phyloP scores from a whole-genome alignment of 1,284 basidiomycete species.

The Anthracocystis walkeri region DNA sequence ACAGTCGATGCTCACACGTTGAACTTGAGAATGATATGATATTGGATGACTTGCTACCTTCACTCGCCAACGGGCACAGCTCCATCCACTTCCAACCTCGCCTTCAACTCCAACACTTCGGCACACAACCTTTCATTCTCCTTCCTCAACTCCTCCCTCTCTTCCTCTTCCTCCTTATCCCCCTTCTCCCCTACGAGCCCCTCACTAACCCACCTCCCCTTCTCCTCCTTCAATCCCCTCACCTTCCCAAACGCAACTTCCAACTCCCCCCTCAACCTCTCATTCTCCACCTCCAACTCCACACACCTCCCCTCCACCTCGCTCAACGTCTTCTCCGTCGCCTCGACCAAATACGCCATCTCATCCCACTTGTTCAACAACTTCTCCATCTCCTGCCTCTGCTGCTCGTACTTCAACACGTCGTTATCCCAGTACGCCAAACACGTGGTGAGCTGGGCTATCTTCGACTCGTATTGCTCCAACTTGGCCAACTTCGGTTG shows the following conservation, averaged over 20 bases:
- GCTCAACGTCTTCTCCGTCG: slow-evolving; percentile 44
- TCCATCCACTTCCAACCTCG: slow-evolving; percentile 12
- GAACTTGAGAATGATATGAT: too few species aligned
- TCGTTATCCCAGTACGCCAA: slow-evolving; percentile 63
- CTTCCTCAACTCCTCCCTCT: slow-evolving; percentile 21
- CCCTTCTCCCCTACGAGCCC: neutral
- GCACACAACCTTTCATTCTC: slow-evolving; percentile 13
- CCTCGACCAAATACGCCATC: slow-evolving; percentile 59
- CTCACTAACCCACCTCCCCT: slow-evolving; percentile 13
- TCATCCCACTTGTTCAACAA: slow-evolving; percentile 57
- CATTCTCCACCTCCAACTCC: slow-evolving; percentile 36
- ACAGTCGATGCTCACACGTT: too few species aligned
- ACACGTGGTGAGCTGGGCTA: slow-evolving; percentile 47
- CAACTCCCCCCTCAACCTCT: slow-evolving; percentile 30
- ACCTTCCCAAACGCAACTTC: slow-evolving; percentile 3
- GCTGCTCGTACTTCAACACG: slow-evolving; percentile 57
- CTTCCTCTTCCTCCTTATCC: neutral
- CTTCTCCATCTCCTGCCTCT: slow-evolving; percentile 62
- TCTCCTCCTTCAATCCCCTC: slow-evolving; percentile 22
- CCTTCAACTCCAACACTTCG: slow-evolving; percentile 26
- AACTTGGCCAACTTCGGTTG: slow-evolving; percentile 52
- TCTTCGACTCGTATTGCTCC: slow-evolving; percentile 54
- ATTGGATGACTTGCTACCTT: neutral
- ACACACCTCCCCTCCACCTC: slow-evolving; percentile 20
- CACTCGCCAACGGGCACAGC: neutral